phyloP scores from a whole-genome alignment of 371 early-diverging fungal species.

The Circinella umbellata region DNA sequence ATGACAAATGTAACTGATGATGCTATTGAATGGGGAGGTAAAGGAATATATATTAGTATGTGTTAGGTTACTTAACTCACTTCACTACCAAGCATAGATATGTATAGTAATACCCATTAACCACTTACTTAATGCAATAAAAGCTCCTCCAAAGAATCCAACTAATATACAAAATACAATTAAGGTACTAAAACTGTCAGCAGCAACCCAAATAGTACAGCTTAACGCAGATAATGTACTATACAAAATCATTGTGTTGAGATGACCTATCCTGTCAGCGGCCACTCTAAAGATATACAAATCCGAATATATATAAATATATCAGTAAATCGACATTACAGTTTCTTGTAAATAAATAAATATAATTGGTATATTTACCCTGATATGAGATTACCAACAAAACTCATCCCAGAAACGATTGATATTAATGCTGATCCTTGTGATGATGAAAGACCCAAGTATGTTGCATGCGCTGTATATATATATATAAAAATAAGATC shows the following conservation, averaged over 20 bases:
- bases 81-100: not conserved
- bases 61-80: no score
- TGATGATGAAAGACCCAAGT: slow-evolving; percentile 18
- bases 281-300: not conserved
- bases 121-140: slow-evolving; percentile 22
- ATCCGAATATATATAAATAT: no score
- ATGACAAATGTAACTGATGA: slow-evolving; percentile 25
- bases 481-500: not conserved
- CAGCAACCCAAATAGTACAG: slow-evolving; percentile 35
- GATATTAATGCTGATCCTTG: slow-evolving; percentile 27
- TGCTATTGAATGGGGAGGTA: not conserved
- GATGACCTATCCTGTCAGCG: slow-evolving; percentile 22
- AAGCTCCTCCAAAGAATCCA: slow-evolving; percentile 32
- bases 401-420: slow-evolving; percentile 47
- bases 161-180: slow-evolving; percentile 25
- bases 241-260: slow-evolving; percentile 20
- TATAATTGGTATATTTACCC: slow-evolving; percentile 22
- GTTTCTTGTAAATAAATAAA: no score
- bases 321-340: no score
- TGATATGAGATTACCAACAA: slow-evolving; percentile 51
- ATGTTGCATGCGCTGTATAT: slow-evolving; percentile 24
- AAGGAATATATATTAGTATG: not conserved
- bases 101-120: not conserved
- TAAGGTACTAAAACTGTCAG: slow-evolving; percentile 24
- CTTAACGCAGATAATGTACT: not conserved